Base-by-base conservation (phyloP, 2,329 filamentous ascomycete genomes). In the Diaporthe destruens region DNA sequence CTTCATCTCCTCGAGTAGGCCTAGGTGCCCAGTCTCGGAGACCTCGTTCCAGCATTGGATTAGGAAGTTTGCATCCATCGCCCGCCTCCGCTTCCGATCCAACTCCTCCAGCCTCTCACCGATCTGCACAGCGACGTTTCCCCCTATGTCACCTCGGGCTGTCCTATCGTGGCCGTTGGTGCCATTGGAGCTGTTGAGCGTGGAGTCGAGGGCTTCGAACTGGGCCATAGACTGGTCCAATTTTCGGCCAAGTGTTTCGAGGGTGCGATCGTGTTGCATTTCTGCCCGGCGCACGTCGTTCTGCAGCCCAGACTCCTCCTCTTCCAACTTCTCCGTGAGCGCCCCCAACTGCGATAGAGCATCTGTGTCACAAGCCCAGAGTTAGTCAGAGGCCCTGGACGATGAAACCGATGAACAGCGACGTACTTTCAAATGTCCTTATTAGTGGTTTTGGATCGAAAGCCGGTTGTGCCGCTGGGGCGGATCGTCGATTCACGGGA, bases 361-460 rank as follows among this genome's bases (percentile, higher is more conserved):
- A 83, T 87, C 90, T 92, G 65, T 7, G 71, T 25, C n/a, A 32
- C 39, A 12, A 1, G 6, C 20, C 23, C 7, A 2, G 42, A 34
- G 75, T 83, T 75, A 84, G 80, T 74, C 72, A 55, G 20, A 53
- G 36, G 53, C 71, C 44, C 8, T 16, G 36, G 25, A 44, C 18
- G 29, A 20, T 29, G 39, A 16, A 29, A 18, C 34, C 29, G 3
- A 51, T 54, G 42, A 54, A 53, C 8, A 16, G 63, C 51, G 23
- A 49, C 84, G 75, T 84, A 91, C 89, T 91, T 80, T 99, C 96
- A 81, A 99, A 99, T 1, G 94, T 95, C 73, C 96, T 92, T 78
- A 99, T 99, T 77, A 99, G 87, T 42, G 96, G 97, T 83, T 99
- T 99, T 0, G 96, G 95, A 79, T 99, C 96, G 84, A 99, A 99